Evolutionary conservation across 2,329 filamentous ascomycete species (phyloP), one percentile per base, ranked within the genome.

Genomic region (Aspergillus brunneoviolaceus): DNA sequence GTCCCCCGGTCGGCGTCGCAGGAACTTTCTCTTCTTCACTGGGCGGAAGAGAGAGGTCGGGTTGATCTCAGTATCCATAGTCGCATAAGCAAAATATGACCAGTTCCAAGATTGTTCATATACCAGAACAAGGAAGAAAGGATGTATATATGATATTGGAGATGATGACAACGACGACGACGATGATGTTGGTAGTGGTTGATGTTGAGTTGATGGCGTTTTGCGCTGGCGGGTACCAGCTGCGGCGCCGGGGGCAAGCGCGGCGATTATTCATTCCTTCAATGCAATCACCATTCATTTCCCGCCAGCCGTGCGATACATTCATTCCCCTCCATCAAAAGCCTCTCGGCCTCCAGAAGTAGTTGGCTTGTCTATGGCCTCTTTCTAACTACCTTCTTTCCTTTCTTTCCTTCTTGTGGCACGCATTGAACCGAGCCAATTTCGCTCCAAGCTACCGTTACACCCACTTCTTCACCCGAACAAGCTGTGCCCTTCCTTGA

Each of bases 11-110:
- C 81, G 77, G 64, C 79, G 80, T 58, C 81, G 80, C 63, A 80
- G 73, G 56, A 82, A 78, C 66, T 82, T 84, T 61, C 81, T 76
- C 57, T 79, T 77, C 72, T 84, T 85, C 7, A 75, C 75, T 16
- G 81, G 75, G 33, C 81, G 76, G 64, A 83, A 83, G 12, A 80
- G 62, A 6, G 72, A 61, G 0, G 60, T 39, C 45, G 61, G 33
- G 19, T 65, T 60, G 7, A 60, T 42, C 21, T 75, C 67, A 2
- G 69, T 61, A 49, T 75, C 68, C 74, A 77, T 77, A 3, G 5
- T 65, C 31, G 23, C 39, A 35, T 31, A 39, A 33, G 19, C n/a
- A 23, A 16, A 33, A 25, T 19, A 45, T n/a, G 6, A 19, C 5
- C 16, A 7, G 16, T 45, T 16, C 16, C 39, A 45, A 7, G 16